Evolutionary conservation across 495 filamentous ascomycete species (phyloP).

Genomic region (Letharia columbiana): DNA sequence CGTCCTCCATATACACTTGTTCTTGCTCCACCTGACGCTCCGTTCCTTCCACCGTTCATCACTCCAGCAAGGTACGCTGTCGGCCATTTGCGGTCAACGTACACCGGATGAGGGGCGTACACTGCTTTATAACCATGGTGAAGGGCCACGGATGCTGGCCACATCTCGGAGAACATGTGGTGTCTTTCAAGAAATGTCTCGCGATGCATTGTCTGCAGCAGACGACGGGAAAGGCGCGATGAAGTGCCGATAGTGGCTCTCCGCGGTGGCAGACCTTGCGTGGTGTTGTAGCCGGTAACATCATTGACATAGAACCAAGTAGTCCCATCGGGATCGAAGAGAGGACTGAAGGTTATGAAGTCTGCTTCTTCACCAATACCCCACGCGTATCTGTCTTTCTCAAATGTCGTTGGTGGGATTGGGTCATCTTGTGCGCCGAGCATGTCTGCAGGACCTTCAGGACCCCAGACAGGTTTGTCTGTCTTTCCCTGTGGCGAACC

Average conservation of each 20-base stretch:
- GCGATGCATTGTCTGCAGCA: conserved; percentile 80
- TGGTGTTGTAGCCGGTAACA: conserved; percentile 78
- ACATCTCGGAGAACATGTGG: conserved; percentile 95
- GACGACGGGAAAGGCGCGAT: conserved; percentile 68
- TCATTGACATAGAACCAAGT: conserved; percentile 83
- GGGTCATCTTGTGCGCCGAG: conserved; percentile 62
- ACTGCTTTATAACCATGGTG: conserved; percentile 96
- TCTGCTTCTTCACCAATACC: conserved; percentile 90
- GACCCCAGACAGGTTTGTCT: conserved; percentile 82
- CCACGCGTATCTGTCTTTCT: conserved; percentile 77
- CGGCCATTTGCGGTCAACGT: conserved; percentile 87
- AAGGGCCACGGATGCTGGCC: conserved; percentile 73
- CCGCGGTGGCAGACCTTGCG: conserved; percentile 60
- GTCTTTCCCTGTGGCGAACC: conserved; percentile 39
- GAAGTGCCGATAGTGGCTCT: conserved; percentile 84
- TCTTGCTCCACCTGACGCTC: conserved; percentile 63
- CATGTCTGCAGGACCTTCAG: conserved; percentile 63
- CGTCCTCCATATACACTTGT: conserved; percentile 72
- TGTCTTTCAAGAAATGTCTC: conserved; percentile 75
- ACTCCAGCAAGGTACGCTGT: conserved; percentile 65
- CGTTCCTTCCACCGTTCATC: conserved; percentile 79
- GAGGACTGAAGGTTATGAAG: conserved; percentile 84
- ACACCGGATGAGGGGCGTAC: conserved; percentile 84
- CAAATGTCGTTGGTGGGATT: conserved; percentile 58
- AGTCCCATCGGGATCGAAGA: conserved; percentile 84